phyloP scores from a whole-genome alignment of 345 rosid genomes.

The Iberis pinnata region DNA sequence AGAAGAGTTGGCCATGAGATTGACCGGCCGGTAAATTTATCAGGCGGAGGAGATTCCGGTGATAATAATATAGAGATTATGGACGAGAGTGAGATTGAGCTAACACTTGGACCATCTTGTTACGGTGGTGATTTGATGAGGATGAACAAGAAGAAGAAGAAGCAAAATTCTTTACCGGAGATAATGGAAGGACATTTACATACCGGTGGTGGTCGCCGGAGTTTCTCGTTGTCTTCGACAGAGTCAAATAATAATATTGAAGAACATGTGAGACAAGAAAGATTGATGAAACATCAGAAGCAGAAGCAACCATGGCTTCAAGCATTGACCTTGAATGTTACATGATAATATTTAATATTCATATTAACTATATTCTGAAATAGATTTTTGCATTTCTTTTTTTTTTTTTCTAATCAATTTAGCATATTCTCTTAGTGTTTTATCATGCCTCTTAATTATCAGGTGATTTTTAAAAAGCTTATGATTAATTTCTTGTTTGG shows the following conservation, averaged over 20 bases:
- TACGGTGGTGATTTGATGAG: slow-evolving; percentile 24
- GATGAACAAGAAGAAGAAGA: slow-evolving; percentile 36
- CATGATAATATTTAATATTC: slow-evolving; percentile 31
- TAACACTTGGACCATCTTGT: slow-evolving; percentile 70
- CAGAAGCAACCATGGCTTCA: slow-evolving; percentile 72
- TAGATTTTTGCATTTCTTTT: slow-evolving; percentile 18
- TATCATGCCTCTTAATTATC: slow-evolving; percentile 24
- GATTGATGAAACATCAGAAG: slow-evolving; percentile 42
- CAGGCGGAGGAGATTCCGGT: slow-evolving; percentile 30
- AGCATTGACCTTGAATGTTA: slow-evolving; percentile 66
- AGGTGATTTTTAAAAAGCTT: too few relatives aligned
- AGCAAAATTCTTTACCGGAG: slow-evolving; percentile 18
- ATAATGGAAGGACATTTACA: slow-evolving; percentile 35
- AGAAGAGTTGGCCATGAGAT: slow-evolving; percentile 20
- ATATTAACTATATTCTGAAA: slow-evolving; percentile 17
- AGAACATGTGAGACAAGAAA: slow-evolving; percentile 47
- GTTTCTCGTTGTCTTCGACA: slow-evolving; percentile 71
- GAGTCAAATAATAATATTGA: slow-evolving; percentile 51
- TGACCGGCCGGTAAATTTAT: slow-evolving; percentile 12
- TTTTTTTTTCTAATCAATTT: not conserved
- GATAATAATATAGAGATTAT: slow-evolving; percentile 33
- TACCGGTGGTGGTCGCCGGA: slow-evolving; percentile 49
- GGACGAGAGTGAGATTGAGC: slow-evolving; percentile 80
- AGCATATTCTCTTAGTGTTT: slow-evolving; percentile 29
- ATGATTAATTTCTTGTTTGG: slow-evolving; percentile 17